Percentiles rank a stretch among this genome's conserved stretches.
phyloP scores from a whole-genome alignment of 352 stramenopile species.

The Pythium phragmitis region DNA sequence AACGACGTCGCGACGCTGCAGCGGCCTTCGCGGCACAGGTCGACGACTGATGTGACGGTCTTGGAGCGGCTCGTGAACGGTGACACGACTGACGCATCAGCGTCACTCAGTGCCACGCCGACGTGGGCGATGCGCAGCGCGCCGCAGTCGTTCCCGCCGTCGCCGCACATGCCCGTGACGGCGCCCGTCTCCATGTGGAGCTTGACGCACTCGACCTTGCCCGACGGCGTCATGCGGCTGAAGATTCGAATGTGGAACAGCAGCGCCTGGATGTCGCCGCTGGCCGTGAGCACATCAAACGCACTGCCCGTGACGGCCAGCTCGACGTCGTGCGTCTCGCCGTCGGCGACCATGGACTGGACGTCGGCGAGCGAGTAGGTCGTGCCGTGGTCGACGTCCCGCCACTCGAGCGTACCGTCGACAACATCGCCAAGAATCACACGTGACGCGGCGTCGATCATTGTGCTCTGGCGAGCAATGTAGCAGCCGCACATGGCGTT shows the following conservation, averaged over 20 bases:
- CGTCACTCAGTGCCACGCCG: constrained; percentile 87
- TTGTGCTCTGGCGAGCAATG: constrained; percentile 66
- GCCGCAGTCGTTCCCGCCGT: constrained; percentile 91
- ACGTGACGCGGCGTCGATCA: constrained; percentile 42
- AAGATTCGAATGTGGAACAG: constrained; percentile 77
- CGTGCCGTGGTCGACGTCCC: constrained; percentile 44
- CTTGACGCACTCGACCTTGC: constrained; percentile 71
- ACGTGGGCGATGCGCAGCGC: constrained; percentile 90
- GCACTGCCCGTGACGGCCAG: constrained; percentile 70
- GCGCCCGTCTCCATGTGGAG: constrained; percentile 47
- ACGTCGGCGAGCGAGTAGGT: neutral
- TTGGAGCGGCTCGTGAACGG: constrained; percentile 86
- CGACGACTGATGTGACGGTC: constrained; percentile 71
- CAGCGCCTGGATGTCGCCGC: constrained; percentile 54
- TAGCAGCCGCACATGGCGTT: constrained; percentile 81
- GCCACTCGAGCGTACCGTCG: constrained; percentile 52
- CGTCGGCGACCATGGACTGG: neutral
- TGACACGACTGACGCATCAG: constrained; percentile 84
- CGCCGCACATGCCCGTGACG: constrained; percentile 82
- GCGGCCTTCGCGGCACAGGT: constrained; percentile 84
- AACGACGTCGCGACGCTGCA: constrained; percentile 87
- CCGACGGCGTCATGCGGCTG: constrained; percentile 72
- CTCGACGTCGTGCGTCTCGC: constrained; percentile 26
- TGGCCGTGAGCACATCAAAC: constrained; percentile 69
- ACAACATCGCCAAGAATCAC: constrained; percentile 71